A percentile compares a stretch with the other conserved stretches of the same genome.
phyloP scores from a whole-genome alignment of 805 yeast species.

The Myxozyma lipomycoides region DNA sequence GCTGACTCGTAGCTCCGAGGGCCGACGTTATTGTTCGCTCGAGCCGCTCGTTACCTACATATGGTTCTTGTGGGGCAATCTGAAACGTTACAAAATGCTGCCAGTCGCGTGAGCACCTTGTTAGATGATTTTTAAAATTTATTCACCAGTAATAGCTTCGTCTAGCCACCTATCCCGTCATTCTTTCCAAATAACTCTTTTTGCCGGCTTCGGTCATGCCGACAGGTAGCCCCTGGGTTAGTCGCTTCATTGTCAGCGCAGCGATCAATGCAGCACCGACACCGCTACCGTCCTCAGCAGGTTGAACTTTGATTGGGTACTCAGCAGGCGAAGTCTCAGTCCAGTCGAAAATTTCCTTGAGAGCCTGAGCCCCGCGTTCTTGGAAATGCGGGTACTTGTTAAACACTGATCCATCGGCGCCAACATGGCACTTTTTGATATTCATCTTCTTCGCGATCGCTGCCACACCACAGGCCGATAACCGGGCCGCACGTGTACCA shows the following conservation, averaged over 20 bases:
- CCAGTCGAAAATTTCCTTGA: conserved; percentile 90
- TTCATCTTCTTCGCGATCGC: conserved; percentile 87
- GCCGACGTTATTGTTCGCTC: too few relatives aligned
- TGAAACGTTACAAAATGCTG: too few relatives aligned
- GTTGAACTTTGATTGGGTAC: conserved; percentile 79
- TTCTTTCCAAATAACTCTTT: neutral
- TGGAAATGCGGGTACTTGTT: conserved; percentile 90
- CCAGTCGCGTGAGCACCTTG: too few relatives aligned
- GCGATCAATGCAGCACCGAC: conserved; percentile 99
- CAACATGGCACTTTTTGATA: conserved; percentile 67
- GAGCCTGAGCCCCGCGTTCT: conserved; percentile 81
- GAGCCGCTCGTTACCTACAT: too few relatives aligned
- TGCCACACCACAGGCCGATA: conserved; percentile 91
- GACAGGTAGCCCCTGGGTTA: conserved; percentile 21
- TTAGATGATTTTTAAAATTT: too few relatives aligned
- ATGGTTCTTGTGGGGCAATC: too few relatives aligned
- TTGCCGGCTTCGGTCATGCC: conserved; percentile 8
- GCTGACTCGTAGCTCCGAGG: too few relatives aligned
- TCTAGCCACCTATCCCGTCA: neutral
- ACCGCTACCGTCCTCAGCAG: conserved; percentile 98
- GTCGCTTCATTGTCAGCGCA: conserved; percentile 79
- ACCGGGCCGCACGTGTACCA: conserved; percentile 89
- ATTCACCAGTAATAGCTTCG: too few relatives aligned
- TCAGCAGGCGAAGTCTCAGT: conserved; percentile 44
- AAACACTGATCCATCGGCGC: conserved; percentile 96